Percentiles rank a stretch among this genome's conserved stretches.
phyloP scores from a whole-genome alignment of 768 basidiomycete genomes.

The Pisolithus orientalis region DNA sequence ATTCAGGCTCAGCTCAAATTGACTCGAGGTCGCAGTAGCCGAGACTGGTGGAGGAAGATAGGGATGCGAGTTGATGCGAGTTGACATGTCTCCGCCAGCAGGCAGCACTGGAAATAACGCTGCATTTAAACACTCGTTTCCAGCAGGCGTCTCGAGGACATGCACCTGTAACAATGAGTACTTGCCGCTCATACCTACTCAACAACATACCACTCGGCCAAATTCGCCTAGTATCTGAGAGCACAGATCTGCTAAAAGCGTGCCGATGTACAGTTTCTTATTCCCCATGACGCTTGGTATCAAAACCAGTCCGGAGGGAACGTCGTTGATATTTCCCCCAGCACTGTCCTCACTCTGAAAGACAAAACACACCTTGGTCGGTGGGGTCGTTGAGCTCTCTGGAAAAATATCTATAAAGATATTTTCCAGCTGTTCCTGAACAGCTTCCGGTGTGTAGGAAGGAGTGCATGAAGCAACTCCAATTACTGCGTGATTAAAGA shows the following conservation, averaged over 20 bases:
- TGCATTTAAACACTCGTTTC: constrained; percentile 81
- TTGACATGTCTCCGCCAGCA: constrained; percentile 52
- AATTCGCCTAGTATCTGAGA: constrained; percentile 84
- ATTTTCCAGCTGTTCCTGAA: constrained; percentile 62
- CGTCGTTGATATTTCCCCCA: constrained; percentile 50
- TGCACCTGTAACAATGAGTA: constrained; percentile 47
- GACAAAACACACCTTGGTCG: constrained; percentile 78
- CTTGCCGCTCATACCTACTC: neutral
- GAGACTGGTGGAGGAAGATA: constrained; percentile 41
- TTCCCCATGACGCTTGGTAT: constrained; percentile 86
- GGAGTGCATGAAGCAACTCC: constrained; percentile 73
- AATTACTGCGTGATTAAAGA: constrained; percentile 83
- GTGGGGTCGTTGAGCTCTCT: constrained; percentile 59
- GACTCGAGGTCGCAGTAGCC: constrained; percentile 45
- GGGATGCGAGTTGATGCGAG: constrained; percentile 42
- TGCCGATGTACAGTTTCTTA: constrained; percentile 82
- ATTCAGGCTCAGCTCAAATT: constrained; percentile 43
- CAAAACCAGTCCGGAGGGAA: constrained; percentile 58
- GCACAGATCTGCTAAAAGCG: constrained; percentile 82
- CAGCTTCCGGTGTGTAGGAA: constrained; percentile 43
- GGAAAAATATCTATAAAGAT: constrained; percentile 63
- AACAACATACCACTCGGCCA: constrained; percentile 65
- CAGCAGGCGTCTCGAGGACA: constrained; percentile 73
- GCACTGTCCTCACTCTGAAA: constrained; percentile 63
- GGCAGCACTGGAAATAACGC: constrained; percentile 59